These are phyloP conservation scores for Diaporthe caulivora DNA, from an alignment of 2,329 filamentous ascomycete species.

Conservation along the genomic window DNA sequence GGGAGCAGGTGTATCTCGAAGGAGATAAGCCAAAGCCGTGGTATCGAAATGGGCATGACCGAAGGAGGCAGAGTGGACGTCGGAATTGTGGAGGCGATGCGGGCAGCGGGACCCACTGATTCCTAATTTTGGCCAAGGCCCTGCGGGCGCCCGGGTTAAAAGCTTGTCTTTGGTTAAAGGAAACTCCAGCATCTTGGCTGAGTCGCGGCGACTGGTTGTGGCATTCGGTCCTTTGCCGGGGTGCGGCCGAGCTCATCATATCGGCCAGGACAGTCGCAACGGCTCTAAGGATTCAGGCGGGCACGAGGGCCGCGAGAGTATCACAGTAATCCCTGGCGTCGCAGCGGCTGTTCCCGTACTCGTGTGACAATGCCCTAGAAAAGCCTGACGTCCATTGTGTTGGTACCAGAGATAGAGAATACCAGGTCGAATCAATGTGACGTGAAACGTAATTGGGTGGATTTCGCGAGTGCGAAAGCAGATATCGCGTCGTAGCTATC, in stretches of 20 bases:
- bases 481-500: slow-evolving; percentile 26
- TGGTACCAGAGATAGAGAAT: not conserved
- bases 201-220: not conserved
- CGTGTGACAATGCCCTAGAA: not conserved
- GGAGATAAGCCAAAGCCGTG: slow-evolving; percentile 18
- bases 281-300: not conserved
- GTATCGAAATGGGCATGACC: slow-evolving; percentile 8
- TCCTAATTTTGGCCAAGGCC: slow-evolving; percentile 15
- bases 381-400: not conserved
- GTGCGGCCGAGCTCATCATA: slow-evolving; percentile 1
- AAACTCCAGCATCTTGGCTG: not conserved
- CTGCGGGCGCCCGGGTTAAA: not conserved
- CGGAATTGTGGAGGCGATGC: slow-evolving; percentile 15
- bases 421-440: not conserved
- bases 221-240: slow-evolving; percentile 17
- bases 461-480: not conserved
- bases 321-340: not conserved
- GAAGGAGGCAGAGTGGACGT: slow-evolving; percentile 13
- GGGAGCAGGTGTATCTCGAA: not conserved
- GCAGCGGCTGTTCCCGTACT: not conserved
- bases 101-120: slow-evolving; percentile 8
- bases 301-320: not conserved
- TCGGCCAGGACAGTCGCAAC: not conserved
- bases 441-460: slow-evolving; percentile 34
- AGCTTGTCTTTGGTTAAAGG: slow-evolving; percentile 6